Percentiles rank a stretch among this genome's conserved stretches.
Conservation (phyloP, 495 filamentous ascomycete genomes). For the Annulohypoxylon bovei region DNA sequence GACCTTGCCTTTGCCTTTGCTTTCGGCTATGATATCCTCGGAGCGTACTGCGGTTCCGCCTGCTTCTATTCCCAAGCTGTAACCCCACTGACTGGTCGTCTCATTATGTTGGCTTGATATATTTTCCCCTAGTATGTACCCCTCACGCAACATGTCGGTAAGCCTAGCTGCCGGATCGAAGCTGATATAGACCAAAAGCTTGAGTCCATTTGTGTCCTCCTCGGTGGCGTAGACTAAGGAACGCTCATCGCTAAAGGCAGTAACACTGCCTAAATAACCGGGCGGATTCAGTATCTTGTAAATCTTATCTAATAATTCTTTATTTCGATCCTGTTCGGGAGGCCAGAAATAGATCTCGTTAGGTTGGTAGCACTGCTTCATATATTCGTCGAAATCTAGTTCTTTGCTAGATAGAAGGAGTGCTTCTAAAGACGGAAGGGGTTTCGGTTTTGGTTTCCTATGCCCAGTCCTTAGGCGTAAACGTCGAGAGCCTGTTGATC, state of each 20-base stretch:
- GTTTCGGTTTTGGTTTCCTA: constrained; percentile 30
- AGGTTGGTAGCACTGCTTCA: constrained; percentile 55
- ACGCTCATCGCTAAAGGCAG: constrained; percentile 68
- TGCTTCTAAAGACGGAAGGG: constrained; percentile 2
- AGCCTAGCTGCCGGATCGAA: constrained; percentile 65
- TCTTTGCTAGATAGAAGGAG: constrained; percentile 49
- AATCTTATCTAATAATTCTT: constrained; percentile 54
- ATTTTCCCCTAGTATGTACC: constrained; percentile 42
- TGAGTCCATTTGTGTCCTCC: constrained; percentile 49
- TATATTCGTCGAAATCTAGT: constrained; percentile 48
- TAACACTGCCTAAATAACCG: constrained; percentile 56
- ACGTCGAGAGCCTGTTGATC: constrained; percentile 50
- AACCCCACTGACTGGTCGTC: neutral
- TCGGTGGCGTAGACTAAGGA: constrained; percentile 66
- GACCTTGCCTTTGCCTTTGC: constrained; percentile 10
- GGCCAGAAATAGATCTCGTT: constrained; percentile 69
- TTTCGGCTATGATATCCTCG: neutral
- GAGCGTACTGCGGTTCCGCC: neutral
- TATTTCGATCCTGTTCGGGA: constrained; percentile 54
- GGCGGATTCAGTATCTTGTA: constrained; percentile 67
- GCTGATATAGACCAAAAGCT: constrained; percentile 67
- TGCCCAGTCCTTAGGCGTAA: constrained; percentile 65
- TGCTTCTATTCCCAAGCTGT: neutral
- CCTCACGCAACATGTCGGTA: constrained; percentile 51
- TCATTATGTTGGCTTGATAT: neutral